phyloP scores from a whole-genome alignment of 371 early-diverging fungal species.

The Homolaphlyctis polyrhiza region DNA sequence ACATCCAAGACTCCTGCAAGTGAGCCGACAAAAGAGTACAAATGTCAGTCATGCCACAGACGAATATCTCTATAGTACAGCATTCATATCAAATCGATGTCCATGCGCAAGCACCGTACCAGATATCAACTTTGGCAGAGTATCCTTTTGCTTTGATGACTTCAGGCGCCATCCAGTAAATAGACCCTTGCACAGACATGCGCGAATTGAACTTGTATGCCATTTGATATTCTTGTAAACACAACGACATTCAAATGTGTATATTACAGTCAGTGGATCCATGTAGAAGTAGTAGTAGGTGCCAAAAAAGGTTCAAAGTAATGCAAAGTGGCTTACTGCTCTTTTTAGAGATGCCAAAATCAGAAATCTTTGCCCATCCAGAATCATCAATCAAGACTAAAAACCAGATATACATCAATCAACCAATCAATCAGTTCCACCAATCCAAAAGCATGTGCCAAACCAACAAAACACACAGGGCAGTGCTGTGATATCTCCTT shows the following conservation, averaged over 20 bases:
- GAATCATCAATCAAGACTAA: conserved; percentile 82
- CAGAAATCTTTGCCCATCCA: conserved; percentile 93
- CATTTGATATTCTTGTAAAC: conserved; percentile 66
- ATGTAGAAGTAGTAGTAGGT: too few species aligned
- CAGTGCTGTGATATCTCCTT: too few species aligned
- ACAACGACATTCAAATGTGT: too few species aligned
- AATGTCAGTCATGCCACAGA: neutral
- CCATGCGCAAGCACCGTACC: conserved; percentile 45
- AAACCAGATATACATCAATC: conserved; percentile 15
- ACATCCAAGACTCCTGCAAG: conserved; percentile 79
- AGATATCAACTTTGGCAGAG: conserved; percentile 80
- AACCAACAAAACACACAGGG: neutral
- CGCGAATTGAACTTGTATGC: conserved; percentile 34
- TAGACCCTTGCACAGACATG: conserved; percentile 79
- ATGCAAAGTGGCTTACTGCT: too few species aligned
- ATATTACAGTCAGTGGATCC: too few species aligned
- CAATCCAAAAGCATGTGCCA: too few species aligned
- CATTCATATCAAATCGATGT: too few species aligned
- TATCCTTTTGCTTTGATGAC: conserved; percentile 69
- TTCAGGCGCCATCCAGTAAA: conserved; percentile 98
- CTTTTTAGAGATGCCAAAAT: conserved; percentile 98
- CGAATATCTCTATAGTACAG: too few species aligned
- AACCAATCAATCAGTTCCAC: neutral
- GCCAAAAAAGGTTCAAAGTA: too few species aligned
- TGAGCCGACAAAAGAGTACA: neutral